A percentile compares a stretch with the other conserved stretches of the same genome.
Evolutionary conservation across 805 yeast species (phyloP).

Genomic region (Lipomyces starkeyi): DNA sequence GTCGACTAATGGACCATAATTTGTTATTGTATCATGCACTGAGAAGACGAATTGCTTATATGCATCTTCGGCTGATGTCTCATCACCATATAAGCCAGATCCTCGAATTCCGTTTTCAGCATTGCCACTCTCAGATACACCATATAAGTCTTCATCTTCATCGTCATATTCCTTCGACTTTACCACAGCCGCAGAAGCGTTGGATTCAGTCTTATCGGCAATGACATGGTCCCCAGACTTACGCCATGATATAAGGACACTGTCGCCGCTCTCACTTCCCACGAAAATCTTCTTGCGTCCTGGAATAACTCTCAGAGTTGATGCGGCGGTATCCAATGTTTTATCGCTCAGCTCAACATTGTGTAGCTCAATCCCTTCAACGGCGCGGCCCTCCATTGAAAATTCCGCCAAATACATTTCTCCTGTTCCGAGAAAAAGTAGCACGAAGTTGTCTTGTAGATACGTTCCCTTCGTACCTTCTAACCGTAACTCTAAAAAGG

Average conservation of each 20-base stretch:
- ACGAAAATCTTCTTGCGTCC: conserved; percentile 54
- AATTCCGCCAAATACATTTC: conserved; percentile 50
- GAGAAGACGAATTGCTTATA: conserved; percentile 49
- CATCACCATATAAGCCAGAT: conserved; percentile 41
- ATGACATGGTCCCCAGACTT: conserved; percentile 24
- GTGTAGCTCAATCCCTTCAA: conserved; percentile 42
- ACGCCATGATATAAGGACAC: conserved; percentile 55
- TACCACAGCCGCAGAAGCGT: neutral
- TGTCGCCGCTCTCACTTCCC: conserved; percentile 65
- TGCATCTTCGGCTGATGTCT: conserved; percentile 36
- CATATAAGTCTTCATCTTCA: conserved; percentile 39
- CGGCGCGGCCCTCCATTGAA: conserved; percentile 49
- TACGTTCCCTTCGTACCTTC: conserved; percentile 57
- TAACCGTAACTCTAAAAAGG: conserved; percentile 58
- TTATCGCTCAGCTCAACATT: conserved; percentile 9
- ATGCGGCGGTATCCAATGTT: conserved; percentile 23
- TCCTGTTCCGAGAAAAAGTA: conserved; percentile 55
- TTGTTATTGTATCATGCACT: conserved; percentile 60
- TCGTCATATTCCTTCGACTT: conserved; percentile 38
- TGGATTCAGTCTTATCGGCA: conserved; percentile 10
- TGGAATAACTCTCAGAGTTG: conserved; percentile 22
- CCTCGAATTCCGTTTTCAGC: neutral
- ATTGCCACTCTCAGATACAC: conserved; percentile 22
- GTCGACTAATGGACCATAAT: conserved; percentile 75
- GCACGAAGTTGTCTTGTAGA: conserved; percentile 47